Conservation (phyloP, 768 basidiomycete species). For the Mrakia frigida region DNA sequence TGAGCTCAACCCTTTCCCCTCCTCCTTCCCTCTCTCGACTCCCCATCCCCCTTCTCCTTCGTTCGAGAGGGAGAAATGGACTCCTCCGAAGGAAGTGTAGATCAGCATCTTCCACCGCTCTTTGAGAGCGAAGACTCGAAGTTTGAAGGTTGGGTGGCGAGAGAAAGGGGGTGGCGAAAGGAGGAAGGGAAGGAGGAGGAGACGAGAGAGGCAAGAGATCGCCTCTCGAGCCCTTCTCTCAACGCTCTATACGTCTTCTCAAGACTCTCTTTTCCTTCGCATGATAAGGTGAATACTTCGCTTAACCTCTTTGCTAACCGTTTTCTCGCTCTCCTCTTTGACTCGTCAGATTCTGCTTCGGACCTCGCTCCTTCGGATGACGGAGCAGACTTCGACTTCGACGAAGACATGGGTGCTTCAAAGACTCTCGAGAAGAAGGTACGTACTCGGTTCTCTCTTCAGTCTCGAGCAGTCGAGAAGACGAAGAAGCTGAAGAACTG, state of each 20-base stretch:
- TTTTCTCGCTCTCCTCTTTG: not conserved
- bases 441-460: not conserved
- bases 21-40: not conserved
- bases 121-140: too few species aligned
- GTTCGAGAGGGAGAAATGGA: too few species aligned
- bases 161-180: not conserved
- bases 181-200: not conserved
- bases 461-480: not conserved
- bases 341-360: conserved; percentile 25
- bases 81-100: too few species aligned
- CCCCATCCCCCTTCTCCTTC: too few species aligned
- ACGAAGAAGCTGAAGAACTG: not conserved
- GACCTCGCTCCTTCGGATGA: conserved; percentile 26
- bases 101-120: too few species aligned
- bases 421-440: conserved; percentile 33
- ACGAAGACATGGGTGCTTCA: conserved; percentile 24
- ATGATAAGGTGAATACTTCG: not conserved
- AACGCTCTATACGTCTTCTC: not conserved
- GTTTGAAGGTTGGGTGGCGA: too few species aligned
- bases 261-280: not conserved
- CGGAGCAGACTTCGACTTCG: conserved; percentile 26
- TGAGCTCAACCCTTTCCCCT: not conserved
- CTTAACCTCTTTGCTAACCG: not conserved
- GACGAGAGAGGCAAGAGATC: too few species aligned
- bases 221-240: too few species aligned